Percentiles rank a stretch among this genome's conserved stretches.
These are phyloP conservation scores for Ziziphus jujuba DNA, from an alignment of 306 rosid genomes.

Conservation along the genomic window DNA sequence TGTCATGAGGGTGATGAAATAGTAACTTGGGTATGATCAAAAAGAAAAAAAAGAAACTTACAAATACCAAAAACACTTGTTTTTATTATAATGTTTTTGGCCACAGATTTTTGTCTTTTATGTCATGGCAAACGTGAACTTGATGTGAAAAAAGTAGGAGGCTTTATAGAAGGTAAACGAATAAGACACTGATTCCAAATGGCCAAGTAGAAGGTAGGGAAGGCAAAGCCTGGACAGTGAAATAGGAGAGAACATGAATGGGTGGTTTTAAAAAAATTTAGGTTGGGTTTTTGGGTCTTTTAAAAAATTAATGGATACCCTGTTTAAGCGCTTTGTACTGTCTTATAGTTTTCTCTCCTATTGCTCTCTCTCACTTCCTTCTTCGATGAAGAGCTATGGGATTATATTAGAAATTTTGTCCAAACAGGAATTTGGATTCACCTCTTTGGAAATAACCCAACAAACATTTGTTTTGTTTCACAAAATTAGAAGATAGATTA, in stretches of 20 bases:
- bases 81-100: constrained; percentile 9
- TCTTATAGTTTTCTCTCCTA: constrained; percentile 7
- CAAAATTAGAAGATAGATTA: no score
- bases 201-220: constrained; percentile 6
- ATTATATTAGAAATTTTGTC: not conserved
- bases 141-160: constrained; percentile 3
- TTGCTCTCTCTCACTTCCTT: constrained; percentile 20
- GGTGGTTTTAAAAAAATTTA: constrained; percentile 22
- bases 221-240: constrained; percentile 2
- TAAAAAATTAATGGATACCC: constrained; percentile 19
- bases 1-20: constrained; percentile 31
- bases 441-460: not conserved
- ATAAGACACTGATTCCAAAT: constrained; percentile 22
- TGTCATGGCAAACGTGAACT: constrained; percentile 25
- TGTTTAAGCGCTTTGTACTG: constrained; percentile 10
- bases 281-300: not conserved
- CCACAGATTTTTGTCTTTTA: constrained; percentile 35
- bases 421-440: not conserved
- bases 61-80: not conserved
- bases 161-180: not conserved
- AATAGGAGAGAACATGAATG: not conserved
- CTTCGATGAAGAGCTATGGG: not conserved
- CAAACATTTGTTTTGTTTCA: not conserved
- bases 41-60: constrained; percentile 5
- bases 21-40: constrained; percentile 24